Evolutionary conservation across 495 filamentous ascomycete genomes (phyloP).

Genomic region (Staphylotrichum tortipilum): DNA sequence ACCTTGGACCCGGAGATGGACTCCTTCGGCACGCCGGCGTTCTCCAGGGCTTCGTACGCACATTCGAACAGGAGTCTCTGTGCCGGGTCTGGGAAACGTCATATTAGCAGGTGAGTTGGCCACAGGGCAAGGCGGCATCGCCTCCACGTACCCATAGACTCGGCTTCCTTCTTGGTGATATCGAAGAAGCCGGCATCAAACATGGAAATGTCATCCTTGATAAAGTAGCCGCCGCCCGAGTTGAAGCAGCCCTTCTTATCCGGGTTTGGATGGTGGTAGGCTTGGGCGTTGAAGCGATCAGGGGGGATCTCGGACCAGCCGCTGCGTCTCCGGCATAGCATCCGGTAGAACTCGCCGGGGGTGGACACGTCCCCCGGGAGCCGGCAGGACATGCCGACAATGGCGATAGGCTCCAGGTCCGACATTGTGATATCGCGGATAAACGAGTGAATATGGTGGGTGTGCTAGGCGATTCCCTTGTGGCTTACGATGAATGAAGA

Average conservation of each 20-base stretch:
- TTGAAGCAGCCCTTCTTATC: conserved; percentile 35
- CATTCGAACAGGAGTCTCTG: conserved; percentile 50
- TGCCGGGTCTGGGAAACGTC: conserved; percentile 48
- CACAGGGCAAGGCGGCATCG: no score
- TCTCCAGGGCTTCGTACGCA: conserved; percentile 42
- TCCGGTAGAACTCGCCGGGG: conserved; percentile 37
- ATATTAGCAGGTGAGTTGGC: no score
- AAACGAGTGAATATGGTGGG: conserved; percentile 3
- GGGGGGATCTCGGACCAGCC: conserved; percentile 45
- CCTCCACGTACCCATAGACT: conserved; percentile 35
- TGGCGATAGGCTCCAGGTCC: conserved; percentile 31
- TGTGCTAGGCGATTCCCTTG: no score
- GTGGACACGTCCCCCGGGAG: conserved; percentile 38
- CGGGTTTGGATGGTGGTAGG: conserved; percentile 56
- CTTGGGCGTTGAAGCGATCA: conserved; percentile 58
- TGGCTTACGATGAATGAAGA: no score
- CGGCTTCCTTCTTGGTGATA: conserved; percentile 41
- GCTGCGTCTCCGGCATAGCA: conserved; percentile 32
- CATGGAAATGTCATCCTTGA: conserved; percentile 38
- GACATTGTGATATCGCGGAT: conserved; percentile 20
- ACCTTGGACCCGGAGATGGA: conserved; percentile 36
- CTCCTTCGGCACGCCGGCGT: conserved; percentile 40
- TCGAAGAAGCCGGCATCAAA: conserved; percentile 49
- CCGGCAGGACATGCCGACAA: conserved; percentile 41
- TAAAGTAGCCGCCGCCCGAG: conserved; percentile 45